A percentile compares a stretch with the other conserved stretches of the same genome.
Conservation (phyloP, 1,284 basidiomycete species). For the Coriolopsis trogii region DNA sequence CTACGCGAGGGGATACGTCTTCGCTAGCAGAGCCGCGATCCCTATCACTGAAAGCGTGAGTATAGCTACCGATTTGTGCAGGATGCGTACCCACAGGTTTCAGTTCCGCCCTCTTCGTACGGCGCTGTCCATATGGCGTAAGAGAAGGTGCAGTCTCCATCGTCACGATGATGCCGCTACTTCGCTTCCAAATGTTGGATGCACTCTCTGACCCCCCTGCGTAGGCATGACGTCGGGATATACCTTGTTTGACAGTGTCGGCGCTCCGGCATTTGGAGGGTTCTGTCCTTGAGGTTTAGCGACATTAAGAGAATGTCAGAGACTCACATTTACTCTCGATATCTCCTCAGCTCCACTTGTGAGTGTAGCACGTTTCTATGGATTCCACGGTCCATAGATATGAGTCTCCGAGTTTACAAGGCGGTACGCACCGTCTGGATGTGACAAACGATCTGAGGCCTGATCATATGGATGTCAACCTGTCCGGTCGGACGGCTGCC, state of each 20-base stretch:
- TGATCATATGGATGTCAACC: too few relatives aligned
- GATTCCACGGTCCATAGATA: too few relatives aligned
- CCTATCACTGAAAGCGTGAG: background rate
- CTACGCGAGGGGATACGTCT: background rate
- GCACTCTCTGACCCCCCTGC: constrained; percentile 11
- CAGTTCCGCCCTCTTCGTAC: constrained; percentile 8
- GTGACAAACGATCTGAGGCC: too few relatives aligned
- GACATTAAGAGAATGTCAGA: background rate
- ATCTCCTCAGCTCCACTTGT: background rate
- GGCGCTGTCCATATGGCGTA: background rate
- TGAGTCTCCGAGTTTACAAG: background rate
- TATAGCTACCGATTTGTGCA: background rate
- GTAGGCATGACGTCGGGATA: constrained; percentile 32
- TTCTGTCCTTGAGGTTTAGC: too few relatives aligned
- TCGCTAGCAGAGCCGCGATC: background rate
- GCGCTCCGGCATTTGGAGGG: too few relatives aligned
- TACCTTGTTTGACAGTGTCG: constrained; percentile 20
- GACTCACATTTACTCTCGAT: background rate
- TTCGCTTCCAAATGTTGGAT: too few relatives aligned
- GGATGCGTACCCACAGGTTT: constrained; percentile 4
- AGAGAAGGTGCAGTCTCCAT: background rate
- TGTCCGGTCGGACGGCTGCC: too few relatives aligned
- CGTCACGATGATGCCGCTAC: too few relatives aligned
- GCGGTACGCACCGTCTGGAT: too few relatives aligned
- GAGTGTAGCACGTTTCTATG: too few relatives aligned